Base-by-base conservation (phyloP, 2,329 filamentous ascomycete species). In the Coniosporium tulheliwenetii region DNA sequence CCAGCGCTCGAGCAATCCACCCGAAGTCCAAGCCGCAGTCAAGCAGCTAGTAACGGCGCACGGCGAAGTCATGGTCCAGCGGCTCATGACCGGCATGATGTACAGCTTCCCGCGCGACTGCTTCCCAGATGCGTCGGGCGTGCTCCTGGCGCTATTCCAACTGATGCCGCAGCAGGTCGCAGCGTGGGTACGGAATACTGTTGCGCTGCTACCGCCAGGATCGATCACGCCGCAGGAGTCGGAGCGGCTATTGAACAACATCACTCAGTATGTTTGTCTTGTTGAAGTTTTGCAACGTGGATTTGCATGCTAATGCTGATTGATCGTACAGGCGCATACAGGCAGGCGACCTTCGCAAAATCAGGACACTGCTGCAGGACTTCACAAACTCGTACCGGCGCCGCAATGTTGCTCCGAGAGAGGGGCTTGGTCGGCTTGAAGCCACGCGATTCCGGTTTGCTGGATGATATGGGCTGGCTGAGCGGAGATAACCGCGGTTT, bases 81-180 rank as follows among this genome's bases (percentile, higher is more conserved):
- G 87, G 47, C 79, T 93, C 43, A 71, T 98, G 65, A 91, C 87
- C 1, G 91, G 91, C 44, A 93, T 98, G 87, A 96, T 98, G 89
- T 95, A 95, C 58, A 93, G 82, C 0, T 98, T 98, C 64, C 93
- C 91, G 0, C 77, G 84, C 36, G 91, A 96, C 59, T 95, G 87
- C 63, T 93, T 96, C 55, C 80, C 87, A 0, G 91, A 98, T 56
- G 87, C 86, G 12, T 94, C 85, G 38, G 87, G 86, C 4, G 85
- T 94, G n/a, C 65, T 98, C 40, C 75, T 98, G 44, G 79, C 81
- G 3, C 70, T 96, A 47, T 94, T 98, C 56, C 81, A 94, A 58
- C 66, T 96, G 34, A 68, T 93, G 54, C 91, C 91, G 0, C 68
- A 75, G 41, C 74, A 91, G 54, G 85, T 86, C 10, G 77, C 82